Conservation (phyloP, 768 basidiomycete species). For the Panaeolus papilionaceus region DNA sequence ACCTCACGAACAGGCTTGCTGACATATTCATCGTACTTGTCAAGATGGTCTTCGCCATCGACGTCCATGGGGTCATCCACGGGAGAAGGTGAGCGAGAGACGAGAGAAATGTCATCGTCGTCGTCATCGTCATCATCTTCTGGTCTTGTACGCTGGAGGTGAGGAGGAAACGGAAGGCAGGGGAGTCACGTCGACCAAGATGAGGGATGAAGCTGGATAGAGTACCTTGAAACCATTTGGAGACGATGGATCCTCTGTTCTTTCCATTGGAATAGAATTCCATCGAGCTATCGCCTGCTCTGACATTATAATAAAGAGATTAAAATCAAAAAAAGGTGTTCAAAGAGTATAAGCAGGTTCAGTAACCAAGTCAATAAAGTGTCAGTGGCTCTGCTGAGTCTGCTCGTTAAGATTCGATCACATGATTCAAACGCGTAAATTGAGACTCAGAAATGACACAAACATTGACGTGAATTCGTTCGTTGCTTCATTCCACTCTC, state of each 20-base stretch:
- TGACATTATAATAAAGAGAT: slow-evolving; percentile 53
- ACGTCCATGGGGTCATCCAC: slow-evolving; percentile 57
- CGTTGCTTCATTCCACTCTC: neutral
- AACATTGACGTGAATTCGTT: slow-evolving; percentile 13
- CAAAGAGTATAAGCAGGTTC: neutral
- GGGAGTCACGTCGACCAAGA: slow-evolving; percentile 60
- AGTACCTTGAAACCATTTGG: slow-evolving; percentile 68
- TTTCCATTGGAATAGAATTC: slow-evolving; percentile 68
- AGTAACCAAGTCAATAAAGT: neutral
- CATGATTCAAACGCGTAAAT: slow-evolving; percentile 36
- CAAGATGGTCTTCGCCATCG: slow-evolving; percentile 42
- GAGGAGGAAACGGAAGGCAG: slow-evolving; percentile 51
- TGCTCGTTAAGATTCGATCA: slow-evolving; percentile 20
- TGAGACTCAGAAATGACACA: slow-evolving; percentile 15
- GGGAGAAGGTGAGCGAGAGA: slow-evolving; percentile 83
- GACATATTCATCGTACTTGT: slow-evolving; percentile 73
- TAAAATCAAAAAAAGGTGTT: neutral
- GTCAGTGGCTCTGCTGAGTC: neutral
- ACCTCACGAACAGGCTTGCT: slow-evolving; percentile 60
- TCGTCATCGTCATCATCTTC: slow-evolving; percentile 59
- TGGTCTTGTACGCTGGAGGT: slow-evolving; percentile 67
- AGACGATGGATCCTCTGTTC: slow-evolving; percentile 29
- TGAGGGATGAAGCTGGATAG: slow-evolving; percentile 51
- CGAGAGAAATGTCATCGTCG: slow-evolving; percentile 74
- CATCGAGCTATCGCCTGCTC: slow-evolving; percentile 68